phyloP scores from a whole-genome alignment of 352 stramenopile species.

The Globisporangium alternatum region DNA sequence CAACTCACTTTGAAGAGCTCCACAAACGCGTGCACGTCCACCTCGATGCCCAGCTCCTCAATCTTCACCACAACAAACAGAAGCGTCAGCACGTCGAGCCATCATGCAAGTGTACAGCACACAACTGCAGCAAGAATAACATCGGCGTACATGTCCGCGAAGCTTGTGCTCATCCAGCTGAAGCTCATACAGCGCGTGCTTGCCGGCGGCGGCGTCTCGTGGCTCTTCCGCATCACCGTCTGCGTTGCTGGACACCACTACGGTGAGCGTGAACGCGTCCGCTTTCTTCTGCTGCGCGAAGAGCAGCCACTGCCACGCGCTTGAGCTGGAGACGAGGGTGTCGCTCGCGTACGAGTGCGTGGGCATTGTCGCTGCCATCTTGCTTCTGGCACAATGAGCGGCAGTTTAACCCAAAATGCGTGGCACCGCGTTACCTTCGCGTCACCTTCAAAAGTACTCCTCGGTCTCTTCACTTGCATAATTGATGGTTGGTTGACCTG shows the following conservation, averaged over 20 bases:
- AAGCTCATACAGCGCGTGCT: slow-evolving; percentile 33
- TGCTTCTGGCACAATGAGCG: not conserved
- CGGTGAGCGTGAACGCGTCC: slow-evolving; percentile 32
- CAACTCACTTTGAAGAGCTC: slow-evolving; percentile 33
- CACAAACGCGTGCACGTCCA: slow-evolving; percentile 30
- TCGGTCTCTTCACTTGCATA: not conserved
- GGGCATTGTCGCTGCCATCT: not conserved
- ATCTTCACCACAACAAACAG: slow-evolving; percentile 24
- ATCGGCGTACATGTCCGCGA: slow-evolving; percentile 2
- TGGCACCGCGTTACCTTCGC: not conserved
- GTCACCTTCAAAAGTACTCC: not conserved
- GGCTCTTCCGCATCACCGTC: not conserved
- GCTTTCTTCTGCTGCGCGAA: slow-evolving; percentile 28
- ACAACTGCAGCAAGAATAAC: not conserved
- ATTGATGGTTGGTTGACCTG: not conserved
- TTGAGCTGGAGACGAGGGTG: not conserved
- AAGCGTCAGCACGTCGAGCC: not conserved
- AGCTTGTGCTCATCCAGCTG: slow-evolving; percentile 18
- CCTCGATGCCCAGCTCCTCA: slow-evolving; percentile 57
- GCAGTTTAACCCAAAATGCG: not conserved
- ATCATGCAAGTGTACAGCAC: not conserved
- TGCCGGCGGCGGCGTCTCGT: not conserved
- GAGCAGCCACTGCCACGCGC: slow-evolving; percentile 46
- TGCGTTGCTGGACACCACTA: slow-evolving; percentile 16
- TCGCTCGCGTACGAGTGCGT: slow-evolving; percentile 39